Evolutionary conservation across 176 grass and related monocot species (phyloP).

Genomic region (Carex littledalei): DNA sequence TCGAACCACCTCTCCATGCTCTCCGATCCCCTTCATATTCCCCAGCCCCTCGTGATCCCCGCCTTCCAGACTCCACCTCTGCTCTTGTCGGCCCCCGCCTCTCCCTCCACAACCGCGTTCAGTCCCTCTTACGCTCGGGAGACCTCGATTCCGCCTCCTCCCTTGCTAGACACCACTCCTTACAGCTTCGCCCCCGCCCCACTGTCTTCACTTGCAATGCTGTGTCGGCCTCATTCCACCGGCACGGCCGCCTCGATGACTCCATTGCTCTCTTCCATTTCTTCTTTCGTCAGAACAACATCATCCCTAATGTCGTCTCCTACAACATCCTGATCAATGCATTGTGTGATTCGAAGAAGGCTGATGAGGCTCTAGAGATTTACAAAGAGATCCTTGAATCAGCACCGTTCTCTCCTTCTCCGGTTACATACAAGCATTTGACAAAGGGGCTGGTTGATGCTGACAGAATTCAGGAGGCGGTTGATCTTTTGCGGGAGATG

Average conservation of each 20-base stretch:
- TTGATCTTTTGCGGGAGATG: conserved; percentile 43
- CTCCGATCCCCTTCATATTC: conserved; percentile 25
- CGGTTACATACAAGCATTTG: conserved; percentile 41
- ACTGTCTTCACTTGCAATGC: conserved; percentile 73
- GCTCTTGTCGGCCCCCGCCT: conserved; percentile 37
- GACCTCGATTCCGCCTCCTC: conserved; percentile 36
- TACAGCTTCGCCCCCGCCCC: conserved; percentile 30
- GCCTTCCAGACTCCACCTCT: conserved; percentile 42
- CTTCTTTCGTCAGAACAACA: conserved; percentile 40
- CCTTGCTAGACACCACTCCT: conserved; percentile 17
- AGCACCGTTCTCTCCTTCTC: conserved; percentile 38
- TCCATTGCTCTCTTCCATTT: conserved; percentile 30
- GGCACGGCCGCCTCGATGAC: conserved; percentile 33
- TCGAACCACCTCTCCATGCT: conserved; percentile 54
- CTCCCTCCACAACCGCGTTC: conserved; percentile 48
- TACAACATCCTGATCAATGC: conserved; percentile 55
- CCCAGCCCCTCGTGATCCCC: conserved; percentile 24
- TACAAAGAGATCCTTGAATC: conserved; percentile 35
- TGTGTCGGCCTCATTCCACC: conserved; percentile 33
- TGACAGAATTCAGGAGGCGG: conserved; percentile 33
- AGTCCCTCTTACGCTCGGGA: conserved; percentile 43
- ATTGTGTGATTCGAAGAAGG: conserved; percentile 31
- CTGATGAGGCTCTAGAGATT: conserved; percentile 33
- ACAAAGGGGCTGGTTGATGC: conserved; percentile 49
- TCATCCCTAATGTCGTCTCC: conserved; percentile 55